These are phyloP conservation scores for Sporothrix euskadiensis DNA, from an alignment of 2,329 filamentous ascomycete genomes.

Conservation along the genomic window DNA sequence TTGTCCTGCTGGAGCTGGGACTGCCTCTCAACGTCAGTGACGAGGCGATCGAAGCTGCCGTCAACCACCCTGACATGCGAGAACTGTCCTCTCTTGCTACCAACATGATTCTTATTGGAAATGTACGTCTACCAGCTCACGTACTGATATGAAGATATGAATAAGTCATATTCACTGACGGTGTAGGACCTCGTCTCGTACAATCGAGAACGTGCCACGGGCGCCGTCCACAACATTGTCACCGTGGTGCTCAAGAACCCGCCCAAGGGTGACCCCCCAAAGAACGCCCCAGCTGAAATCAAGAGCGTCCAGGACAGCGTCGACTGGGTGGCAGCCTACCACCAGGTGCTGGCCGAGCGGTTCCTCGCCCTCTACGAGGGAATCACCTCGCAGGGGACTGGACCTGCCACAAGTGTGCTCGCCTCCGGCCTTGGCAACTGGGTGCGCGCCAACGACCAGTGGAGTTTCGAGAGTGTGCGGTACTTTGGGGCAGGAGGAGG, in stretches of 20 bases:
- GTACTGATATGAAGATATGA: too few relatives aligned
- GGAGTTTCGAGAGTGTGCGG: constrained; percentile 35
- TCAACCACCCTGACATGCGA: constrained; percentile 33
- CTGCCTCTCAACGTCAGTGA: constrained; percentile 25
- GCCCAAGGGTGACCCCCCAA: neutral
- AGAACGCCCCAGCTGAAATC: neutral
- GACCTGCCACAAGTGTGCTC: constrained; percentile 25
- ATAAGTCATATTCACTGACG: neutral
- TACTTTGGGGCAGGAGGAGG: constrained; percentile 32
- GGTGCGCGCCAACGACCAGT: constrained; percentile 34
- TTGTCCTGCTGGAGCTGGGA: constrained; percentile 35
- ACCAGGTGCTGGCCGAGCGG: constrained; percentile 21
- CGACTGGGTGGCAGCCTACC: constrained; percentile 28
- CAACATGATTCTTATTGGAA: constrained; percentile 37
- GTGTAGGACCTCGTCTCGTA: constrained; percentile 38
- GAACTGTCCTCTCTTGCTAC: constrained; percentile 33
- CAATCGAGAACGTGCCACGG: constrained; percentile 37
- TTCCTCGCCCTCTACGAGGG: constrained; percentile 31
- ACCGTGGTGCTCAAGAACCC: constrained; percentile 35
- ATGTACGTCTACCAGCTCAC: constrained; percentile 30
- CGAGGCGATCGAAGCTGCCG: constrained; percentile 32
- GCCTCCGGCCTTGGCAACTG: constrained; percentile 35
- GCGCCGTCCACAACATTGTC: constrained; percentile 39
- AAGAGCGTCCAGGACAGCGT: constrained; percentile 30
- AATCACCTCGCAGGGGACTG: neutral